phyloP scores from a whole-genome alignment of 306 rosid genomes.

The Corylus americana region DNA sequence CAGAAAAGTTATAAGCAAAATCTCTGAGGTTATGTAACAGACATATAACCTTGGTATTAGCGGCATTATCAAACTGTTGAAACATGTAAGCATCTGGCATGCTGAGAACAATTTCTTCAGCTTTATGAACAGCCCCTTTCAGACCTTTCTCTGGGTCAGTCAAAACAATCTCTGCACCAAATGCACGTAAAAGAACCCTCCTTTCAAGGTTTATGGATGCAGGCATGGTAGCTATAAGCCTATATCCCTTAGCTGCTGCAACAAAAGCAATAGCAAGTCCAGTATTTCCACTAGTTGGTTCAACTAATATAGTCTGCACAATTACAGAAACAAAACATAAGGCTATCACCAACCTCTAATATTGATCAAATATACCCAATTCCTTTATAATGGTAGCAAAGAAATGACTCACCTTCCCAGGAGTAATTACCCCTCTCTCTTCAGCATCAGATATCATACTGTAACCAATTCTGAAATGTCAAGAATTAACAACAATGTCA shows the following conservation, averaged over 20 bases:
- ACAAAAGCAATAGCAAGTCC: conserved; percentile 91
- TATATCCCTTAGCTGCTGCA: conserved; percentile 86
- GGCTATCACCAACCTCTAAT: conserved; percentile 15
- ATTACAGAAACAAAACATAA: conserved; percentile 24
- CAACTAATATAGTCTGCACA: conserved; percentile 82
- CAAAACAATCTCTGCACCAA: conserved; percentile 88
- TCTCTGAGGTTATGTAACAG: conserved; percentile 26
- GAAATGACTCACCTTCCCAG: conserved; percentile 61
- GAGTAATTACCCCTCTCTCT: conserved; percentile 70
- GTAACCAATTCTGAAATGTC: conserved; percentile 73
- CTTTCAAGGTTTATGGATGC: conserved; percentile 84
- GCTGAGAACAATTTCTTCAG: conserved; percentile 66
- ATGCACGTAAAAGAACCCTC: conserved; percentile 85
- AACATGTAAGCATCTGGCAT: conserved; percentile 86
- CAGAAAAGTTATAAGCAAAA: conserved; percentile 11
- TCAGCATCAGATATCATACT: conserved; percentile 88
- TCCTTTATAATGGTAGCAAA: neutral
- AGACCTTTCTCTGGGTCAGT: conserved; percentile 84
- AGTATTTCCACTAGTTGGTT: conserved; percentile 95
- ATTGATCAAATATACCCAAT: neutral
- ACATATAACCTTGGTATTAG: conserved; percentile 69
- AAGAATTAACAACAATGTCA: conserved; percentile 17
- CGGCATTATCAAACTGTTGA: conserved; percentile 83
- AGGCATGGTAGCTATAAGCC: conserved; percentile 86
- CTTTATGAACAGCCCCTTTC: conserved; percentile 91